These are phyloP conservation scores for Nicotiana tomentosiformis DNA, from an alignment of 257 asterid species.

Conservation along the genomic window DNA sequence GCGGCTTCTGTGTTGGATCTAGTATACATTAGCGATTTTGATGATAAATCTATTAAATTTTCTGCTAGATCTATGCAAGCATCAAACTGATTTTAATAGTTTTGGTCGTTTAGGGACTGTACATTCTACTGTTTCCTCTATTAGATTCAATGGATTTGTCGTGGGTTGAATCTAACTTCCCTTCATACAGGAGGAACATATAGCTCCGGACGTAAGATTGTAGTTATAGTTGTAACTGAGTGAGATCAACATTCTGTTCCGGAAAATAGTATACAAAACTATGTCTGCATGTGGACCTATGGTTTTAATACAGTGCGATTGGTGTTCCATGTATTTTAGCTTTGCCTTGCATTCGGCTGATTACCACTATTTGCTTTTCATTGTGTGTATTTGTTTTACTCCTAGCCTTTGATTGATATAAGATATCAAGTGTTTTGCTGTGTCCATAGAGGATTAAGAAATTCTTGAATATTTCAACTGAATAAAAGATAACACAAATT, in stretches of 20 bases:
- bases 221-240: background rate
- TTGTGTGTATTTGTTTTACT: background rate
- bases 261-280: too few species aligned
- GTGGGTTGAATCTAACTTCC: background rate
- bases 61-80: conserved; percentile 5
- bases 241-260: background rate
- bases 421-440: background rate
- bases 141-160: background rate
- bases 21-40: background rate
- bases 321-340: background rate
- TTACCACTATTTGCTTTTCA: background rate
- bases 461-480: background rate
- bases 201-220: too few species aligned
- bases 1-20: conserved; percentile 5
- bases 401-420: background rate
- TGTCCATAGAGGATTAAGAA: background rate
- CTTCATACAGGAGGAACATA: background rate
- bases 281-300: background rate
- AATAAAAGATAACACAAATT: background rate
- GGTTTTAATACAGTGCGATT: background rate
- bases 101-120: background rate
- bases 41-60: background rate
- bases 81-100: background rate
- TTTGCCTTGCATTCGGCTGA: background rate
- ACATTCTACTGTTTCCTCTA: background rate